Percentiles rank a stretch among this genome's conserved stretches.
Evolutionary conservation across 2,329 filamentous ascomycete genomes (phyloP).

Genomic region (Microascus cirrosus): DNA sequence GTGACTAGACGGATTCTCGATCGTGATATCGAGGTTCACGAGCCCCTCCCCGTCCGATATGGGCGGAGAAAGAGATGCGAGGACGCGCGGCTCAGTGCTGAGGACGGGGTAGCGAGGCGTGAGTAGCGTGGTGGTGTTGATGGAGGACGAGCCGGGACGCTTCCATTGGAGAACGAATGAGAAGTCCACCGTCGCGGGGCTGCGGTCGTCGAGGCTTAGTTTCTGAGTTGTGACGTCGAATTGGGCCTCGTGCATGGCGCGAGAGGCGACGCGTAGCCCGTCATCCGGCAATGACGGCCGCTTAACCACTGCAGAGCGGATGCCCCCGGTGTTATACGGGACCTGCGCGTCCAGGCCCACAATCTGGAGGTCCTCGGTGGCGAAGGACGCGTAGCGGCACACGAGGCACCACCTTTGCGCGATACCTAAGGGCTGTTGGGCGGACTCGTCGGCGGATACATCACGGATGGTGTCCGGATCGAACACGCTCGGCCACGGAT

Average conservation of each 20-base stretch:
- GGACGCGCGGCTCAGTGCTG: slow-evolving; percentile 75
- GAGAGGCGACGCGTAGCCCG: slow-evolving; percentile 45
- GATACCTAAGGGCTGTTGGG: slow-evolving; percentile 42
- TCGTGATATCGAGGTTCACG: slow-evolving; percentile 44
- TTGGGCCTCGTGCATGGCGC: slow-evolving; percentile 58
- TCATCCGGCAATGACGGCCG: slow-evolving; percentile 23
- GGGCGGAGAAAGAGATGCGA: slow-evolving; percentile 45
- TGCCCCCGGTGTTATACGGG: slow-evolving; percentile 48
- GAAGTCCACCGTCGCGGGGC: slow-evolving; percentile 63
- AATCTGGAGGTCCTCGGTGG: slow-evolving; percentile 57
- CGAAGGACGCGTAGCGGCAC: slow-evolving; percentile 67
- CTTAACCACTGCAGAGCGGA: slow-evolving; percentile 41
- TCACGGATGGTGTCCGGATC: slow-evolving; percentile 43
- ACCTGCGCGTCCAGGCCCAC: slow-evolving; percentile 51
- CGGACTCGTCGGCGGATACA: slow-evolving; percentile 21
- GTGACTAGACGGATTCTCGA: slow-evolving; percentile 91
- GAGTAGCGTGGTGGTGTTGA: slow-evolving; percentile 58
- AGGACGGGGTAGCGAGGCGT: slow-evolving; percentile 74
- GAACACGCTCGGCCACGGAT: slow-evolving; percentile 84
- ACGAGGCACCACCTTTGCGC: slow-evolving; percentile 72
- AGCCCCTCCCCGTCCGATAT: slow-evolving; percentile 19
- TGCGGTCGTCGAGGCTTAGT: slow-evolving; percentile 67
- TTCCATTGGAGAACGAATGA: slow-evolving; percentile 69
- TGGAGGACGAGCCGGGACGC: slow-evolving; percentile 28
- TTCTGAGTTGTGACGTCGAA: slow-evolving; percentile 72